Percentiles rank a stretch among this genome's conserved stretches.
Conservation (phyloP, 345 rosid species). For the Murraya koenigii region DNA sequence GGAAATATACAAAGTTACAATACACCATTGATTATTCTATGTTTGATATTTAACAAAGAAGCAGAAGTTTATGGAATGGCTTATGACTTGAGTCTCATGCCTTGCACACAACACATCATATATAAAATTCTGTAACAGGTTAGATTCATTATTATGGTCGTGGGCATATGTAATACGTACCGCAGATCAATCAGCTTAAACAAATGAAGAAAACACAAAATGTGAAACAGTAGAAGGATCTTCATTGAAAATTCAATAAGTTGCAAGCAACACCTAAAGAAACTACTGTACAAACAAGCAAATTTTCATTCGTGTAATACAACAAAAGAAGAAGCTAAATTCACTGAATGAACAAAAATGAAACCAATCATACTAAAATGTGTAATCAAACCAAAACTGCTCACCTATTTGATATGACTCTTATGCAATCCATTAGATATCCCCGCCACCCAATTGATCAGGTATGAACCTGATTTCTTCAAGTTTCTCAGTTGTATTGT, state of each 20-base stretch:
- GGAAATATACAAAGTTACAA: too few species aligned
- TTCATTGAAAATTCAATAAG: background rate
- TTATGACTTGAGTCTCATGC: background rate
- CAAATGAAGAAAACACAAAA: background rate
- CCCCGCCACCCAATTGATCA: background rate
- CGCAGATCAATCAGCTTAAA: background rate
- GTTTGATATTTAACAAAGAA: background rate
- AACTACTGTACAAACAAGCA: background rate
- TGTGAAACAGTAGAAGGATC: too few species aligned
- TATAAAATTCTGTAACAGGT: too few species aligned
- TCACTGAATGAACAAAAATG: background rate
- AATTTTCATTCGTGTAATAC: background rate
- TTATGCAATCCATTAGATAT: background rate
- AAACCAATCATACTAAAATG: background rate
- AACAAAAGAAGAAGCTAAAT: background rate
- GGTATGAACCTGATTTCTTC: background rate
- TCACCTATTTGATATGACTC: background rate
- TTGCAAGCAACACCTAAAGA: background rate
- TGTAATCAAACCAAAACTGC: background rate
- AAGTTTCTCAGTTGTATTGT: background rate
- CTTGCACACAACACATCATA: background rate
- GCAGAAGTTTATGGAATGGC: background rate
- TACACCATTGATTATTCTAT: background rate
- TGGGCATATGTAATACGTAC: too few species aligned
- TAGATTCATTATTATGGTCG: too few species aligned